Base-by-base conservation (phyloP, 257 asterid genomes). In the Henckelia pumila region DNA sequence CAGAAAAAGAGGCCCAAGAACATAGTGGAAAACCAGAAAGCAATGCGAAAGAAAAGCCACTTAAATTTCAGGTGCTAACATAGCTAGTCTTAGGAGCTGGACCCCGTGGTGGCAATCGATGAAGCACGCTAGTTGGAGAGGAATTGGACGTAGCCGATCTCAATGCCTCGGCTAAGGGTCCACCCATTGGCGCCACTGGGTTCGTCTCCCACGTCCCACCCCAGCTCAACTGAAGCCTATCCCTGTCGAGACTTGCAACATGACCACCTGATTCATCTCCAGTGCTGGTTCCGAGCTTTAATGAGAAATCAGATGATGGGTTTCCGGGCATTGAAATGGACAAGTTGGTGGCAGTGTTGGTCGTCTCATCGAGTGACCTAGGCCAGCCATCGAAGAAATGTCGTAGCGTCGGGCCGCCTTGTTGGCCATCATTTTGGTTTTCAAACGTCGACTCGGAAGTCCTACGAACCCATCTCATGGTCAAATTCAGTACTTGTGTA, bases 381-480 rank as follows among this genome's bases (percentile, higher is more conserved):
- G 96, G 93, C 97, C 96, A 91, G 50, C 86, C 97, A 47, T 90
- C 95, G 23, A 93, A 82, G 81, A 93, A 93, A 71, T 56, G 91
- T 0, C 89, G 79, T 8, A 91, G 96, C 7, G 76, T 79, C 60
- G 77, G 91, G 7, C 77, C 85, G 13, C 25, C 65, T 20, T 77
- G 40, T 20, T 74, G 76, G 17, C 77, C 74, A 19, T 68, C 83
- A 19, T 71, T 78, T 65, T 68, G 81, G 70, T 75, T 30, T 62
- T 77, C 75, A 57, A 73, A 64, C 59, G 75, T 72, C 26, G 81
- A 66, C 59, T 76, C 81, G 16, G 80, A 70, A 56, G 86, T 66
- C 84, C 97, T 88, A 68, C 80, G 73, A 65, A 23, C 61, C 6
- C 7, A 7, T 32, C 37, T 7, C 17, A 2, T 62, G 21, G 20